Percentiles rank a stretch among this genome's conserved stretches.
phyloP scores from a whole-genome alignment of 495 filamentous ascomycete species.

The Xylaria bambusicola region DNA sequence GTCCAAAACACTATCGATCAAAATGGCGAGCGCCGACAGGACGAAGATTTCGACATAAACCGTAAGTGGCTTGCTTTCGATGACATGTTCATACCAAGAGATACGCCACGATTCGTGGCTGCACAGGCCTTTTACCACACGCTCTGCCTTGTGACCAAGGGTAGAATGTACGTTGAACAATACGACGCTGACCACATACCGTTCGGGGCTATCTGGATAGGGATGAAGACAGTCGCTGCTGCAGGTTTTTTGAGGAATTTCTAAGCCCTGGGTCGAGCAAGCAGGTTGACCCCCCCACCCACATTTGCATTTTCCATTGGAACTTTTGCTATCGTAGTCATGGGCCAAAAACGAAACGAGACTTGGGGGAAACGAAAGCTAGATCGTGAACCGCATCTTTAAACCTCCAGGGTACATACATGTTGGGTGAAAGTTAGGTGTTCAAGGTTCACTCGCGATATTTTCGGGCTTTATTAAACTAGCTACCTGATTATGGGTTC shows the following conservation, averaged over 20 bases:
- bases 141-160: conserved; percentile 68
- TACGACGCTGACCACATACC: conserved; percentile 34
- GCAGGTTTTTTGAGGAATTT: too few species aligned
- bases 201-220: conserved; percentile 44
- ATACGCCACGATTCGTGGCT: conserved; percentile 60
- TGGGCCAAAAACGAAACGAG: not conserved
- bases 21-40: conserved; percentile 38
- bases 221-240: conserved; percentile 14
- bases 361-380: too few species aligned
- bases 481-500: not conserved
- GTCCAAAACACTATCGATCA: conserved; percentile 45
- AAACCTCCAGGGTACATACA: too few species aligned
- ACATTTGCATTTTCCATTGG: not conserved
- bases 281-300: too few species aligned
- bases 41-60: conserved; percentile 38
- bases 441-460: not conserved
- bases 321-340: not conserved
- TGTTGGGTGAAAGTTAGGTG: too few species aligned
- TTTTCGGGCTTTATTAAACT: not conserved
- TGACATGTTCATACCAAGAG: conserved; percentile 56
- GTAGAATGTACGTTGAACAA: conserved; percentile 57
- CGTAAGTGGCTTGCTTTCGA: conserved; percentile 57
- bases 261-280: too few species aligned
- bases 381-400: too few species aligned
- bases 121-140: conserved; percentile 75